Evolutionary conservation across 345 rosid species (phyloP), one percentile per base, ranked within the genome.

Genomic region (Camelina sativa): DNA sequence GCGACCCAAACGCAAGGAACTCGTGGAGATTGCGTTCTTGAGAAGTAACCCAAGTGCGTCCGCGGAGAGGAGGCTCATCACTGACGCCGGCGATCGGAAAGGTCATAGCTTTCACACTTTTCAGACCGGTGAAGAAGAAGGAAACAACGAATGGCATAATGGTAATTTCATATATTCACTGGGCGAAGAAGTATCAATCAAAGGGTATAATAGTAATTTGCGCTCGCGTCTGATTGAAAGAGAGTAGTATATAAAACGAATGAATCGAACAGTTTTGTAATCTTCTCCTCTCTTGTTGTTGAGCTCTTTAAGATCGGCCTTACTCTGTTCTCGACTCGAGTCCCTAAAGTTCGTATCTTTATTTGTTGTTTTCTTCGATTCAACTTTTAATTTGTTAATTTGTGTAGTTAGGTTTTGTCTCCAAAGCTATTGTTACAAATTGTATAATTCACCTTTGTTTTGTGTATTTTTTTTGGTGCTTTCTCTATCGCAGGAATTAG

Each of bases 1-100:
- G 25, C 90, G 86, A 68, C 92, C 96, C n/a, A 82, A 82, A 11
- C 79, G 80, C 3, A 82, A 28, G 10, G 87, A 88, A 3, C 61
- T 84, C 34, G 78, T 76, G n/a, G 85, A 72, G 37, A 87, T 75
- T 65, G 98, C 91, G 5, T 86, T 48, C 71, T 83, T 75, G 60
- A 92, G 77, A 12, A 81, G 71, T 55, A 62, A 23, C 0, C 85
- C 90, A 16, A 92, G 87, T 2, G 82, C 77, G 73, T 79, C 75
- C 59, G 89, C 79, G 48, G 80, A 62, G 79, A 67, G 76, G 69
- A 47, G 60, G 64, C 71, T 75, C 98, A 87, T 89, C 19, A 65
- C 50, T 57, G 28, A 43, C 55, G 77, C 67, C 66, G 75, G 74
- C 47, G 79, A 82, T 28, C 30, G 65, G 53, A 19, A 25, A 67